These are phyloP conservation scores for Xylariaceae sp. DNA, from an alignment of 2,329 filamentous ascomycete genomes.

Conservation along the genomic window DNA sequence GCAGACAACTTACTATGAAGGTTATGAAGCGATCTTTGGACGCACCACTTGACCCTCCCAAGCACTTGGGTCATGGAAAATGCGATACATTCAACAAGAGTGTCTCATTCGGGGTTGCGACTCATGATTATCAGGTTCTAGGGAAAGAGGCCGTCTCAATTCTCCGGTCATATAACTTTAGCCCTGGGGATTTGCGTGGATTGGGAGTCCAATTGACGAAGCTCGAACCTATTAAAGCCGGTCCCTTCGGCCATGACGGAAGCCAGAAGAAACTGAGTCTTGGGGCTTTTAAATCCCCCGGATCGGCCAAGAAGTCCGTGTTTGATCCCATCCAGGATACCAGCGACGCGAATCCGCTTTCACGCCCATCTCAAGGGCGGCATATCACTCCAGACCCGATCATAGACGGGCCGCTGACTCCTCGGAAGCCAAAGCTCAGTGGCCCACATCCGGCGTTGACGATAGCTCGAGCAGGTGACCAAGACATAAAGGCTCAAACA, in stretches of 20 bases:
- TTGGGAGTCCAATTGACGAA: slow-evolving; percentile 92
- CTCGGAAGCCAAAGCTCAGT: slow-evolving; percentile 44
- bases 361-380: slow-evolving; percentile 30
- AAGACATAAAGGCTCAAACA: slow-evolving; percentile 55
- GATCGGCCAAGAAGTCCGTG: slow-evolving; percentile 37
- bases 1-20: slow-evolving; percentile 85
- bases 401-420: slow-evolving; percentile 51
- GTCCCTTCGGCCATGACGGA: slow-evolving; percentile 55
- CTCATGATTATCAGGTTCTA: slow-evolving; percentile 66
- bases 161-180: slow-evolving; percentile 74
- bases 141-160: slow-evolving; percentile 82
- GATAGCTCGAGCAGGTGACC: slow-evolving; percentile 47
- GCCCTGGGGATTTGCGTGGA: slow-evolving; percentile 87
- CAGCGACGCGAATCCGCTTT: slow-evolving; percentile 36
- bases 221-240: slow-evolving; percentile 70
- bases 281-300: slow-evolving; percentile 46
- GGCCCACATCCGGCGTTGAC: slow-evolving; percentile 50
- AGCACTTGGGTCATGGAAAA: slow-evolving; percentile 91
- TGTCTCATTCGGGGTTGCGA: slow-evolving; percentile 74
- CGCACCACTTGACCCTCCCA: slow-evolving; percentile 84
- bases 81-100: slow-evolving; percentile 95
- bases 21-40: slow-evolving; percentile 85
- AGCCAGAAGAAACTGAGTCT: slow-evolving; percentile 80
- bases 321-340: slow-evolving; percentile 47
- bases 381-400: slow-evolving; percentile 48